Base-by-base conservation (phyloP, 2,329 filamentous ascomycete species). In the Venturia nashicola region DNA sequence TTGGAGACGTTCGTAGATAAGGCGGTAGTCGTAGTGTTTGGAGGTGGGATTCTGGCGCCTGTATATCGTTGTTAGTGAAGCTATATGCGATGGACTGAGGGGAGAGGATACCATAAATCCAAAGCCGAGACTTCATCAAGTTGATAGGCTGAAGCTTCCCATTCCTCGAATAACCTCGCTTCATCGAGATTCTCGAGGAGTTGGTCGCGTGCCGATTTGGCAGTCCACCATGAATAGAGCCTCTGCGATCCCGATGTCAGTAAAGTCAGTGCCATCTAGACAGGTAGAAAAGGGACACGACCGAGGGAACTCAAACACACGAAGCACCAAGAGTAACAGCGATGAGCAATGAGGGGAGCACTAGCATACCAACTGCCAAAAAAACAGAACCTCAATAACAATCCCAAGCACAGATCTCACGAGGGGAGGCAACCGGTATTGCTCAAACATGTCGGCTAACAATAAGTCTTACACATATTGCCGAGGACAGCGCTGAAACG, bases 1-100 rank as follows among this genome's bases (percentile, higher is more conserved):
- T 69, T 86, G 83, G 55, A 93, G 79, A 23, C 91, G 85, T 71
- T 90, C 84, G 71, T 88, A 83, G 68, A 97, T 94, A 65, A 96
- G 85, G 63, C 86, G 82, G 79, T 90, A 93, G 74, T 96, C 91
- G 74, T 96, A 97, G 76, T 89, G 84, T 70, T 86, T 86, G 68
- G 87, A 92, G 11, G 86, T 86, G 6, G 89, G 86, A 70, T 91
- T 90, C 70, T 91, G 88, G 65, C 91, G 88, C 89, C 89, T 91
- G 68, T 20, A 34, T n/a, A 27, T 27, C 62, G 34, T 67, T 16
- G 67, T 64, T 57, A 14, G 2, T 59, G 44, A 39, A 51, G 32
- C 8, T 42, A 23, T 55, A 11, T 8, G 36, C n/a, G 3, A 14
- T 42, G 3, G 2, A 43, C 14, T 14, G 12, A 6, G 14, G 32